A percentile compares a stretch with the other conserved stretches of the same genome.
Evolutionary conservation across 805 yeast genomes (phyloP).

Genomic region (Diddensiella transvaalensis): DNA sequence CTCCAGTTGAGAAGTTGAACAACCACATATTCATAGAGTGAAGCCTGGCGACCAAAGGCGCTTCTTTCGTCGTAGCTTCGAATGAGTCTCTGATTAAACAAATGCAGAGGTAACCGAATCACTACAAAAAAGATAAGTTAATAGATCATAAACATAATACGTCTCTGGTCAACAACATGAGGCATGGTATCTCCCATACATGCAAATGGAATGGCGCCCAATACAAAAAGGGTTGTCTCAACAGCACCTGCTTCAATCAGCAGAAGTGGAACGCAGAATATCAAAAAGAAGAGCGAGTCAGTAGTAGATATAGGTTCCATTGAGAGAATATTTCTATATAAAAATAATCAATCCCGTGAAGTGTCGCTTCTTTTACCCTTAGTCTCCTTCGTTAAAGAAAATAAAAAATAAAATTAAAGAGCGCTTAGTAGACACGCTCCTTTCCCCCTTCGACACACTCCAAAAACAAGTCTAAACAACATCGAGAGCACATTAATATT

Average conservation of each 20-base stretch:
- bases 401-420: too few relatives aligned
- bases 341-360: too few relatives aligned
- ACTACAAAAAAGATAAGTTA: conserved; percentile 9
- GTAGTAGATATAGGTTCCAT: conserved; percentile 15
- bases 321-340: neutral
- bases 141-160: conserved; percentile 1
- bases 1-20: conserved; percentile 25
- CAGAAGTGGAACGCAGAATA: conserved; percentile 4
- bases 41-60: conserved; percentile 22
- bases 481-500: too few relatives aligned
- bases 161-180: too few relatives aligned
- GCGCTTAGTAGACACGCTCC: too few relatives aligned
- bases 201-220: conserved; percentile 19
- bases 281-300: conserved; percentile 9
- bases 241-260: conserved; percentile 11
- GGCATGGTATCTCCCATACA: conserved; percentile 9
- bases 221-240: conserved; percentile 12
- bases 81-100: conserved; percentile 23
- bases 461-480: too few relatives aligned
- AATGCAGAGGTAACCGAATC: conserved; percentile 25
- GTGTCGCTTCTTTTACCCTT: too few relatives aligned
- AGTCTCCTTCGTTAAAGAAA: too few relatives aligned
- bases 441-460: too few relatives aligned
- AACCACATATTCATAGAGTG: conserved; percentile 26
- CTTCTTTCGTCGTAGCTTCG: conserved; percentile 26